Conservation (phyloP, 179 eudicot species). For the Pouteria campechiana region DNA sequence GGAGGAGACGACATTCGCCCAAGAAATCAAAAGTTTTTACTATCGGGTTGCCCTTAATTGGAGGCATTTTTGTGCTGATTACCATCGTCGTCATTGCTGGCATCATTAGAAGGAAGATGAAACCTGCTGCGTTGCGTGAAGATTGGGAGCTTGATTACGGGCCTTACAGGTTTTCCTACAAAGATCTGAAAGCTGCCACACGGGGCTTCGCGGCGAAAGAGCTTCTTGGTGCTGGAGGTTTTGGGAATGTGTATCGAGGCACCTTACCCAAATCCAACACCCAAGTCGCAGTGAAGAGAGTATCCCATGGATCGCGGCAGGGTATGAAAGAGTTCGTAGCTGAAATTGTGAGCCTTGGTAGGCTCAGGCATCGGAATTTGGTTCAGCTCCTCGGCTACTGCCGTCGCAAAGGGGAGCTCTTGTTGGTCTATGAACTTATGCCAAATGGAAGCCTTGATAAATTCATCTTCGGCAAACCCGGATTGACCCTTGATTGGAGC, state of each 20-base stretch:
- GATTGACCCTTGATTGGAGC: too few relatives aligned
- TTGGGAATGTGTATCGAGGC: conserved; percentile 16
- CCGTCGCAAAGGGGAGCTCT: conserved; percentile 11
- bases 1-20: conserved; percentile 7
- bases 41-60: conserved; percentile 7
- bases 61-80: not conserved
- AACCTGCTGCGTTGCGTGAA: conserved; percentile 14
- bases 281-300: conserved; percentile 14
- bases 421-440: conserved; percentile 17
- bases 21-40: conserved; percentile 10
- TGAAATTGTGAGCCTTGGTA: conserved; percentile 13
- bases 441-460: conserved; percentile 19
- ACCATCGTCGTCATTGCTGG: not conserved
- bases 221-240: conserved; percentile 12
- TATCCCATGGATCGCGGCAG: conserved; percentile 15
- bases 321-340: conserved; percentile 16
- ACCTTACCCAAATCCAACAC: not conserved
- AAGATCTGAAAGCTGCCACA: conserved; percentile 11
- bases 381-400: conserved; percentile 15
- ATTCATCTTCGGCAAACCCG: conserved; percentile 5
- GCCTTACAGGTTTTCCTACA: conserved; percentile 12
- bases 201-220: conserved; percentile 11
- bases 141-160: conserved; percentile 14
- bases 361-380: conserved; percentile 12
- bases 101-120: conserved; percentile 9